Evolutionary conservation across 805 yeast species (phyloP), one percentile per base, ranked within the genome.

Genomic region (Danielia reshetovae): DNA sequence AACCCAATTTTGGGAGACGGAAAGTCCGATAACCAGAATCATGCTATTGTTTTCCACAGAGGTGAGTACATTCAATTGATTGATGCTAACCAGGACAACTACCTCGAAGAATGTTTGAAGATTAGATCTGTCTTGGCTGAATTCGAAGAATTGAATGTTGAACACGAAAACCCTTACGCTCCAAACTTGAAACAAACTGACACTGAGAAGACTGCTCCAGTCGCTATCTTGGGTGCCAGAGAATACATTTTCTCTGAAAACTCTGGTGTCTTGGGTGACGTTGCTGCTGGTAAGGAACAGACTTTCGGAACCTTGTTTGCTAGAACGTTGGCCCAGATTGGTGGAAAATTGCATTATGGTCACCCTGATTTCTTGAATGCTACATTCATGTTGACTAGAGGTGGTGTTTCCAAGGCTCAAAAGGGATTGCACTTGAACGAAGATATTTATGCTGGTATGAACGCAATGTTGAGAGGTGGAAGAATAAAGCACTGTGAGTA

Each of bases 231-330:
- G 45, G 94, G 94, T 32, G 85, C 93, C 1, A 69, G 94, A 51
- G 94, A 84, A 58, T 84, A 84, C 52, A 81, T 84, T 35, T 84
- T 84, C 60, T 82, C 90, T 7, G 93, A 85, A 54, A 85, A 84
- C 53, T 72, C 81, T 41, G 94, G 94, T 30, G 76, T 85, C 34
- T 65, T 85, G 31, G 94, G 93, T 34, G 94, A 85, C 59, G 79
- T 85, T 46, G 90, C 93, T 14, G 94, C 94, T 10, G 90, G 90
- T 30, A 85, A 85, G 53, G 94, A 85, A 59, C 93, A 85, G 55
- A 85, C 93, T 7, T 85, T 85, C 61, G 93, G 94, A 36, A 85
- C 94, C 0, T 68, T 85, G 38, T 84, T 83, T 59, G 86, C 93
- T 0, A 74, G 94, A 55, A 83, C 93, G 1, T 66, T 84, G 55